These are phyloP conservation scores for Jatropha podagrica DNA, from an alignment of 441 rosid genomes.

Conservation along the genomic window DNA sequence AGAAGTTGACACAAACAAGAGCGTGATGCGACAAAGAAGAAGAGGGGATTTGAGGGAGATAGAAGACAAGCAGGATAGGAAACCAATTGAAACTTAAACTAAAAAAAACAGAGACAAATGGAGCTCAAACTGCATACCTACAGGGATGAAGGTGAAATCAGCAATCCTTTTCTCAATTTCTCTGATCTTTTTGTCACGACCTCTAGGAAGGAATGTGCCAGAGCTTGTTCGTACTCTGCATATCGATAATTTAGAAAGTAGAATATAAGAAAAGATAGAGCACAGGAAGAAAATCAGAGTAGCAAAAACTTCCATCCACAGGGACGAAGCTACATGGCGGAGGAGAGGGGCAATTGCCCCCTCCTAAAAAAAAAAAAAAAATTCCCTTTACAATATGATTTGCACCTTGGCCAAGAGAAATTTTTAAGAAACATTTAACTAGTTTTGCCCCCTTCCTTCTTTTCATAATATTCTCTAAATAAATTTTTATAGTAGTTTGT, in stretches of 20 bases:
- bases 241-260: constrained; percentile 1
- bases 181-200: constrained; percentile 62
- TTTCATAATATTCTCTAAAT: too few relatives aligned
- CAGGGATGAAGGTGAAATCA: constrained; percentile 81
- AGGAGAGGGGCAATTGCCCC: too few relatives aligned
- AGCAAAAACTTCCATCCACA: neutral
- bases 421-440: too few relatives aligned
- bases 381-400: too few relatives aligned
- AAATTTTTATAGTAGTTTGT: too few relatives aligned
- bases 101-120: neutral
- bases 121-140: constrained; percentile 47
- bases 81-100: neutral
- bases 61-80: neutral
- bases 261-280: constrained; percentile 1
- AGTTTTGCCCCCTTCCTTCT: too few relatives aligned
- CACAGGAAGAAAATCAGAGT: neutral
- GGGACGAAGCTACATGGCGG: neutral
- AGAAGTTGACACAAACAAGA: too few relatives aligned
- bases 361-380: too few relatives aligned
- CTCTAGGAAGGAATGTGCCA: constrained; percentile 78
- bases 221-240: constrained; percentile 89
- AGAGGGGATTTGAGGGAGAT: too few relatives aligned
- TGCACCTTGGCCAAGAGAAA: too few relatives aligned
- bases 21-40: too few relatives aligned
- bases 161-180: constrained; percentile 87